phyloP scores from a whole-genome alignment of 2,329 filamentous ascomycete genomes.

The Ophiostoma australiae region DNA sequence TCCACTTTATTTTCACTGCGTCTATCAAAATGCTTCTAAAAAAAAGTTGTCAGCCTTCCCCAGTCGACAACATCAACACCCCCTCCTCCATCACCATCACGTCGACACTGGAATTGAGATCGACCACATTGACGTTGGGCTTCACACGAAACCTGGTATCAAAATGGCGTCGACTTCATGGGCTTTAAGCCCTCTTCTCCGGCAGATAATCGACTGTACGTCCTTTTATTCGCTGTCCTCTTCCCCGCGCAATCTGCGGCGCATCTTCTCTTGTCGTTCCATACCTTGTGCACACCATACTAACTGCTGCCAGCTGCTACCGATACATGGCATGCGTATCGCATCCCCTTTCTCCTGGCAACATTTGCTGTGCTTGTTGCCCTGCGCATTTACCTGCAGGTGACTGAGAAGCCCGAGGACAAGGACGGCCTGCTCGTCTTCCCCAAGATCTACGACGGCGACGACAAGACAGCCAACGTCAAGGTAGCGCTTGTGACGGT shows the following conservation, averaged over 20 bases:
- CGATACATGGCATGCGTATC: slow-evolving; percentile 45
- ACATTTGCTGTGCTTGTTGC: slow-evolving; percentile 38
- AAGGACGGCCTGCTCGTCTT: slow-evolving; percentile 37
- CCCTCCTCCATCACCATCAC: not conserved
- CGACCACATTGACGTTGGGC: not conserved
- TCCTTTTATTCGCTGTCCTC: not conserved
- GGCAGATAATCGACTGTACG: slow-evolving; percentile 6
- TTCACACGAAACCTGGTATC: slow-evolving; percentile 1
- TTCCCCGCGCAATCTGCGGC: not conserved
- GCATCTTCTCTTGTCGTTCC: not conserved
- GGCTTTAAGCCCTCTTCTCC: slow-evolving; percentile 1
- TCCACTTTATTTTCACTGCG: slow-evolving; percentile 1
- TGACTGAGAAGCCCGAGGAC: slow-evolving; percentile 31
- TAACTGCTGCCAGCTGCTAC: slow-evolving; percentile 30
- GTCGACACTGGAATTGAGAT: not conserved
- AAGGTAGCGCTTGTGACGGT: not conserved
- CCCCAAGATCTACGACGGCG: slow-evolving; percentile 35
- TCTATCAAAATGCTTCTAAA: slow-evolving; percentile 11
- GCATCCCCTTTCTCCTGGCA: slow-evolving; percentile 42
- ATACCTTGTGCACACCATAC: not conserved
- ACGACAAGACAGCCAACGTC: not conserved
- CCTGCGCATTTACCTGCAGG: slow-evolving; percentile 42
- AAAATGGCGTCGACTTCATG: slow-evolving; percentile 23
- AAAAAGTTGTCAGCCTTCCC: slow-evolving; percentile 15
- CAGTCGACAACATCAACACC: not conserved